Base-by-base conservation (phyloP, 2,329 filamentous ascomycete species). In the Paracorniculantispora psalliotae region DNA sequence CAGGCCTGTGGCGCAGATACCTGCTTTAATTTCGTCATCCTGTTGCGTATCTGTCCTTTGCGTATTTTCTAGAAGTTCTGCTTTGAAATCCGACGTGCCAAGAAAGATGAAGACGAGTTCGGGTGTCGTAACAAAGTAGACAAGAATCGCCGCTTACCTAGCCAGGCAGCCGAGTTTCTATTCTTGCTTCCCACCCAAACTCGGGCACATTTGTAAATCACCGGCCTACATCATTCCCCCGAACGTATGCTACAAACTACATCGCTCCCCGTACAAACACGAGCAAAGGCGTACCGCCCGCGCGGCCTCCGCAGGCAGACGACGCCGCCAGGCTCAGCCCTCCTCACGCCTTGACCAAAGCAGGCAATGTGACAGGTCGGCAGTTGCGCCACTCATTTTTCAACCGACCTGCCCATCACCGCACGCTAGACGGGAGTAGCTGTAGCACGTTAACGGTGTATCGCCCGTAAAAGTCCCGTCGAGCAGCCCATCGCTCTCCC, bases 311-410 rank as follows among this genome's bases (percentile, higher is more conserved):
- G 19, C 2, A 53, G 50, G 50, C 50, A 53, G 50, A 19, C 35
- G 35, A 26, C 35, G 37, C 25, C 35, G 30, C 21, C 21, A 37
- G 46, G 50, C 50, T 26, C 35, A 43, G 50, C 23, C 50, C 25
- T 30, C 23, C 35, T 7, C n/a, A 10, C 50, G 10, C 30, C 35
- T 13, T n/a, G 15, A 28, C 50, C 21, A n/a, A 26, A 19, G 21
- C n/a, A 51, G 35, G 23, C 35, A 53, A 53, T 53, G 50, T 53
- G 23, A 43, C 50, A 41, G 50, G 50, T 53, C 50, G 50, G 50
- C 50, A 53, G 33, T 53, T 53, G 23, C 50, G 12, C 26, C n/a
- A 30, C 35, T 17, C 35, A 41, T 9, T 51, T 23, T 48, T 28
- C 23, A 25, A 17, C 17, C 28, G 39, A 9, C 12, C 21, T 23